Conservation (phyloP, 2,329 filamentous ascomycete genomes). For the Penicillium polonicum region DNA sequence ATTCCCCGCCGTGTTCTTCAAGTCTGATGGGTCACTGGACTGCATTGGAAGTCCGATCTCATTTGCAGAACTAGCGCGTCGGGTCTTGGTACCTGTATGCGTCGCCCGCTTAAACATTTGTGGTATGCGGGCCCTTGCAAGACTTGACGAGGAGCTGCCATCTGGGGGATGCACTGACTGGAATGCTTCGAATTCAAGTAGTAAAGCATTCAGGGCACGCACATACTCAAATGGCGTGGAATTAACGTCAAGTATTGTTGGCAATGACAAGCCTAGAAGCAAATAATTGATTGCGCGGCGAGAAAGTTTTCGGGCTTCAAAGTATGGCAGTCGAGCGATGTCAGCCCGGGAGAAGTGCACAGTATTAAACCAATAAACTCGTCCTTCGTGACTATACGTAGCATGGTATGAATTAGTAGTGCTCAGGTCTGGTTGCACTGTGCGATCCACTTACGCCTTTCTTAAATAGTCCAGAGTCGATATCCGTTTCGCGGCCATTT, state of each 20-base stretch:
- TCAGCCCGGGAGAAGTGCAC: slow-evolving; percentile 84
- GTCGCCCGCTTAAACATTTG: slow-evolving; percentile 74
- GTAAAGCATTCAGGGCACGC: slow-evolving; percentile 76
- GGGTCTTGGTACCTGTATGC: slow-evolving; percentile 58
- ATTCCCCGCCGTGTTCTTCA: slow-evolving; percentile 46
- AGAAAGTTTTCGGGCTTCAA: slow-evolving; percentile 77
- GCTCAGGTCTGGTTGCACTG: neutral
- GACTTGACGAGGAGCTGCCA: slow-evolving; percentile 64
- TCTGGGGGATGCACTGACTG: slow-evolving; percentile 81
- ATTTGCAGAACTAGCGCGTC: slow-evolving; percentile 58
- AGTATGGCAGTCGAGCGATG: slow-evolving; percentile 78
- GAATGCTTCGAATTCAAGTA: slow-evolving; percentile 91
- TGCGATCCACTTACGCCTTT: slow-evolving; percentile 69
- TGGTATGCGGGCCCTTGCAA: slow-evolving; percentile 75
- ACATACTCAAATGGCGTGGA: slow-evolving; percentile 81
- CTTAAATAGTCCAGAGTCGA: slow-evolving; percentile 89
- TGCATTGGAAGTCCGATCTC: slow-evolving; percentile 58
- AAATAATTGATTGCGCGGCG: slow-evolving; percentile 92
- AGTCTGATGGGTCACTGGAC: slow-evolving; percentile 48
- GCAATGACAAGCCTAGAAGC: slow-evolving; percentile 86
- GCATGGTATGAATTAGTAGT: slow-evolving; percentile 14
- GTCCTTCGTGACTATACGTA: slow-evolving; percentile 73
- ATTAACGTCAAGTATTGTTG: slow-evolving; percentile 81
- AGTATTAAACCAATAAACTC: slow-evolving; percentile 98
- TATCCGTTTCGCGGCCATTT: slow-evolving; percentile 87